Evolutionary conservation across 176 grass and related monocot genomes (phyloP).

Genomic region (Triticum monococcum): DNA sequence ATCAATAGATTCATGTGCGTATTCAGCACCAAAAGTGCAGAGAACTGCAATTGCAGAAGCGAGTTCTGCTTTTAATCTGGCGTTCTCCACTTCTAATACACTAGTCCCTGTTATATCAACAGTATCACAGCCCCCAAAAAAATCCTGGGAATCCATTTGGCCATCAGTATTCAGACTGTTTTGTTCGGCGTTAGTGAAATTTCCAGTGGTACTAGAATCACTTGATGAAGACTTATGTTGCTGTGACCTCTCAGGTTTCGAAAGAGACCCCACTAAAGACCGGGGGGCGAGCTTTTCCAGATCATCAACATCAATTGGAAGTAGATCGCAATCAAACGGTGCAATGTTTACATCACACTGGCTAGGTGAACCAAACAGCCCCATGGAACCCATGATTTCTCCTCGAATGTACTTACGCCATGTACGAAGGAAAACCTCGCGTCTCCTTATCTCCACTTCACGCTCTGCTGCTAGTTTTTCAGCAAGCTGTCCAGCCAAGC

Average conservation of each 20-base stretch:
- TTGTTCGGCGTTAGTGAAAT: conserved; percentile 57
- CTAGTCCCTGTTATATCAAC: conserved; percentile 88
- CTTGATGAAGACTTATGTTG: conserved; percentile 39
- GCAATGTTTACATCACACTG: conserved; percentile 79
- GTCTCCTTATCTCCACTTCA: conserved; percentile 70
- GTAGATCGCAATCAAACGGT: conserved; percentile 76
- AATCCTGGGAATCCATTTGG: conserved; percentile 61
- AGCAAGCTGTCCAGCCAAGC: conserved; percentile 79
- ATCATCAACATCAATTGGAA: conserved; percentile 81
- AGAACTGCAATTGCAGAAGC: conserved; percentile 83
- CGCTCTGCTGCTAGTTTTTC: conserved; percentile 83
- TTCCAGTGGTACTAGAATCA: conserved; percentile 33
- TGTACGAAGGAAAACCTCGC: conserved; percentile 73
- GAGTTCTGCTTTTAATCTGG: conserved; percentile 88
- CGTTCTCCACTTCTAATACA: conserved; percentile 93
- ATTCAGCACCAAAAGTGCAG: conserved; percentile 62
- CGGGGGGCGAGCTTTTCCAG: conserved; percentile 72
- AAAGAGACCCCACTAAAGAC: conserved; percentile 54
- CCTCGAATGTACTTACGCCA: conserved; percentile 75
- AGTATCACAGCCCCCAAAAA: conserved; percentile 55
- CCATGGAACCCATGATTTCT: conserved; percentile 85
- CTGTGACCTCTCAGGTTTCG: conserved; percentile 56
- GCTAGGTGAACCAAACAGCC: conserved; percentile 81
- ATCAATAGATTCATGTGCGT: conserved; percentile 62
- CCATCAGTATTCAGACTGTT: conserved; percentile 43